Evolutionary conservation across 495 filamentous ascomycete genomes (phyloP), one percentile per base, ranked within the genome.

Genomic region (Amniculicola lignicola): DNA sequence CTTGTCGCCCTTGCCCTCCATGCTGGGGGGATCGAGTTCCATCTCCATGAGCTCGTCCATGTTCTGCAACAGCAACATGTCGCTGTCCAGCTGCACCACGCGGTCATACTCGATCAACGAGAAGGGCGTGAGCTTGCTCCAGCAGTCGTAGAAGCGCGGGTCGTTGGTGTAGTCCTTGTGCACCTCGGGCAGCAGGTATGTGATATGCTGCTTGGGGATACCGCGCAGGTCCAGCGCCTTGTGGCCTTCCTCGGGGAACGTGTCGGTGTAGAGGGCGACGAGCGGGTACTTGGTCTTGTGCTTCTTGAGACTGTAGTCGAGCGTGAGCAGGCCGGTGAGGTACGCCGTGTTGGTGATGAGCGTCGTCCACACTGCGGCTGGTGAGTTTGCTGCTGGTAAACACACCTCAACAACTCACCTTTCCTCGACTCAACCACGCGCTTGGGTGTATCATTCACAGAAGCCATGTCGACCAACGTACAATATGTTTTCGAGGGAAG

Each of bases 41-140:
- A 93, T 23, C 4, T 87, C 82, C 86, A 92, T 91, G 45, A 94
- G 70, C 69, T 90, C 88, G 64, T 94, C 89, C 85, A 94, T 92
- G 66, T 90, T 90, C 51, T 74, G 71, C 45, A 81, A 71, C 3
- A 88, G 79, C 18, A 92, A 62, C 89, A 92, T 94, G 69, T 94
- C 89, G 61, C 82, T 83, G 69, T 94, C 89, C n/a, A 94, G 77
- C 66, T 85, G 82, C 15, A 90, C 81, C 18, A 94, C 77, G 12
- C 87, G 76, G 3, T 84, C 79, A 69, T 87, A 92, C 58, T 87
- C 79, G 11, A 71, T 70, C 6, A 92, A 74, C 11, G 79, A 79
- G 65, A 92, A 94, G 1, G 82, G 79, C 14, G 81, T 81, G n/a
- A 94, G 77, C 70, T 94, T 94, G 67, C 75, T 85, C 87, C 88